Evolutionary conservation across 2,329 filamentous ascomycete genomes (phyloP), one percentile per base, ranked within the genome.

Genomic region (Arthrobotrys entomopaga): DNA sequence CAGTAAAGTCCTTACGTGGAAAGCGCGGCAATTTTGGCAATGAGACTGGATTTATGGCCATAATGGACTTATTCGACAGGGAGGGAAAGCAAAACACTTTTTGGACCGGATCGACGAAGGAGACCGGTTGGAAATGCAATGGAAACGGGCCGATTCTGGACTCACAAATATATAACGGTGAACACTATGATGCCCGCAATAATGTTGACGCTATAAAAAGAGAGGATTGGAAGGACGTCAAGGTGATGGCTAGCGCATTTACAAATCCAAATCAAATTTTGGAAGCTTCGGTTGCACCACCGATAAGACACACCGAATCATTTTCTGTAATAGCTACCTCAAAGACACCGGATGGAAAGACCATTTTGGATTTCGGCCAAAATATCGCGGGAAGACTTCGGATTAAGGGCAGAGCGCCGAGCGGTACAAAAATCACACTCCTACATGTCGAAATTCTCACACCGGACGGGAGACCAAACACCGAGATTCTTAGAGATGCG

Each of bases 221-320:
- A 75, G 11, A 79, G 82, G 80, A 78, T 70, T 65, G 60, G 60
- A 29, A 48, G 7, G 29, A 53, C 38, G 60, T 65, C 10, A 65
- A 56, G 16, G 20, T 56, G 6, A 29, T 65, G 19, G 4, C 48
- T 8, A 3, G 43, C 6, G 48, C 60, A 2, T 65, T 65, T 26
- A 20, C 29, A 8, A 46, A 38, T 7, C 58, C 77, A 13, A 13
- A 8, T 3, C 48, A 54, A 38, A 26, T 16, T 16, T 22, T 65
- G 13, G 15, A 65, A 20, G 60, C 60, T 26, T 46, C 60, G 0
- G 50, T 48, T 20, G 48, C 48, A 8, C 60, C 60, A 5, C 60
- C 60, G 2, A 48, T 65, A 3, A 49, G 49, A 26, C 24, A 29
- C 24, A 54, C 48, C 19, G 16, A 48, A 19, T 26, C 15, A 24